Evolutionary conservation across 148 eudicot species (phyloP).

Genomic region (Dysphania ambrosioides): DNA sequence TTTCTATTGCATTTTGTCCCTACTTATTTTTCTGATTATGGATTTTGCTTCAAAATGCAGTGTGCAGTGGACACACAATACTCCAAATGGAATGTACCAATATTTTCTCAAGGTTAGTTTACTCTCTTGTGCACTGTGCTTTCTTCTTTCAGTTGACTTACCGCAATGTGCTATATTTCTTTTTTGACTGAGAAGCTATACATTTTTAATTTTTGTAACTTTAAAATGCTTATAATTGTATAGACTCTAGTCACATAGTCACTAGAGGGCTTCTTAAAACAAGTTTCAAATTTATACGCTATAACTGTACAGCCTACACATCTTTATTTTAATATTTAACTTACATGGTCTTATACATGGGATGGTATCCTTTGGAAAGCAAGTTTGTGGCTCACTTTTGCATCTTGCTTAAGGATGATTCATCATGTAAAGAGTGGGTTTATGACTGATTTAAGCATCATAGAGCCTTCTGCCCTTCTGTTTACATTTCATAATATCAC

Average conservation of each 20-base stretch:
- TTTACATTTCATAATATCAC: too few relatives aligned
- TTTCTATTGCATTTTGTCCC: background rate
- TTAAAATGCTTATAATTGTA: too few relatives aligned
- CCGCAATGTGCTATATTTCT: background rate
- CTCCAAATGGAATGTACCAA: constrained; percentile 84
- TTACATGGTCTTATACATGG: too few relatives aligned
- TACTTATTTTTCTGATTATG: constrained; percentile 10
- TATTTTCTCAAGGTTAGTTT: constrained; percentile 87
- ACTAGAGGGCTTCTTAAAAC: background rate
- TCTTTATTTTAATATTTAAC: background rate
- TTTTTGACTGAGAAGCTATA: background rate
- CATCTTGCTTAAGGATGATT: background rate
- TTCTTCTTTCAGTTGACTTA: background rate
- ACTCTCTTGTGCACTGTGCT: constrained; percentile 14
- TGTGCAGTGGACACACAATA: constrained; percentile 75
- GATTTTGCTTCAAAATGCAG: constrained; percentile 41
- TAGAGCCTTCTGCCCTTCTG: too few relatives aligned
- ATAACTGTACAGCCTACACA: background rate
- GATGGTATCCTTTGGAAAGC: too few relatives aligned
- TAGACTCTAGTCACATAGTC: too few relatives aligned
- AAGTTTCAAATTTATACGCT: background rate
- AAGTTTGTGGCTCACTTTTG: too few relatives aligned
- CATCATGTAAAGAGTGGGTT: background rate
- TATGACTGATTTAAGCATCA: too few relatives aligned
- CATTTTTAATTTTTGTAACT: too few relatives aligned